These are phyloP conservation scores for Clavulina sp. DNA, from an alignment of 768 basidiomycete genomes.

Conservation along the genomic window DNA sequence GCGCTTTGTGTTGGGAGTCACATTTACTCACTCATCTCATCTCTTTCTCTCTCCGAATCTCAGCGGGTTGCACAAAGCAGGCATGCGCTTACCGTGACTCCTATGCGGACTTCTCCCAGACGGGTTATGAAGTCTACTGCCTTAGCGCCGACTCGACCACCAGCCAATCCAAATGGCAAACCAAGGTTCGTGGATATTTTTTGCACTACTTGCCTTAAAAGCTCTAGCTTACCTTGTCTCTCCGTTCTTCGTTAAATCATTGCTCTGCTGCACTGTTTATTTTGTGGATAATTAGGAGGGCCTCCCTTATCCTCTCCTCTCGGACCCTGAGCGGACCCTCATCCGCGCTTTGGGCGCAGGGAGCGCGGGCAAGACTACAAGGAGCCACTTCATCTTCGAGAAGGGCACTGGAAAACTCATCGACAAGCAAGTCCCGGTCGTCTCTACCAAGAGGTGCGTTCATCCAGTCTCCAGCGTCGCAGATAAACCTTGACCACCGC, in stretches of 20 bases:
- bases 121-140: conserved; percentile 64
- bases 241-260: conserved; percentile 6
- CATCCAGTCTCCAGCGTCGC: too few species aligned
- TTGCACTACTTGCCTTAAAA: neutral
- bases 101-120: conserved; percentile 53
- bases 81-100: conserved; percentile 83
- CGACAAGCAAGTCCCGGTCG: conserved; percentile 70
- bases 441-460: conserved; percentile 68
- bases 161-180: conserved; percentile 72
- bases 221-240: neutral
- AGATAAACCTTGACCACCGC: too few species aligned
- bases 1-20: neutral
- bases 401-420: conserved; percentile 71
- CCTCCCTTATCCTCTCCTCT: conserved; percentile 72
- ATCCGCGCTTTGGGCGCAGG: conserved; percentile 71
- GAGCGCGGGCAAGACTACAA: conserved; percentile 49
- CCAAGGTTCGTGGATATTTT: conserved; percentile 67
- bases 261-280: neutral
- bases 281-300: conserved; percentile 36
- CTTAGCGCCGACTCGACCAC: conserved; percentile 60
- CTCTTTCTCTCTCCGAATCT: conserved; percentile 4
- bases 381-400: conserved; percentile 87
- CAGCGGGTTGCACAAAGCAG: conserved; percentile 82
- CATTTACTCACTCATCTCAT: neutral
- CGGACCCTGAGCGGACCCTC: conserved; percentile 68